Conservation (phyloP, 1,139 yeast species). For the Hemisphaericaspora xylanilytica region DNA sequence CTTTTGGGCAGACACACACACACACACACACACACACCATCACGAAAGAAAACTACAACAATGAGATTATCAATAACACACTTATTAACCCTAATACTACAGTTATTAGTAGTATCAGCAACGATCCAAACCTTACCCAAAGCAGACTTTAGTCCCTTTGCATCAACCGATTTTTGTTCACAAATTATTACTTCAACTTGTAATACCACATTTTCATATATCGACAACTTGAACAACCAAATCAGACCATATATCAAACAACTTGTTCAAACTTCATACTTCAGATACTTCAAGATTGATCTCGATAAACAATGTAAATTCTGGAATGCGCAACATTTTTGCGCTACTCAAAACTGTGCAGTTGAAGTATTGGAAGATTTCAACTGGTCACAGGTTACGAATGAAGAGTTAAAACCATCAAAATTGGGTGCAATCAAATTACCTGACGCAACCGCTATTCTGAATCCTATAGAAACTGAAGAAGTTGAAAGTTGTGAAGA, state of each 20-base stretch:
- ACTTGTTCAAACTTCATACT: constrained; percentile 68
- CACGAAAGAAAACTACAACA: background rate
- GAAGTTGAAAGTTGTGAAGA: constrained; percentile 30
- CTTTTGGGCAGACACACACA: too few relatives aligned
- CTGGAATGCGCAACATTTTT: constrained; percentile 79
- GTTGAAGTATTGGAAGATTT: constrained; percentile 64
- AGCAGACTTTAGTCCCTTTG: constrained; percentile 33
- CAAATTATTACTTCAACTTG: constrained; percentile 48
- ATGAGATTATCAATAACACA: constrained; percentile 1
- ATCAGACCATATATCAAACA: constrained; percentile 51
- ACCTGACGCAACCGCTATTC: constrained; percentile 19
- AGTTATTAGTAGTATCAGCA: constrained; percentile 2
- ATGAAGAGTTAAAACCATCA: constrained; percentile 72
- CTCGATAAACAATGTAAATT: constrained; percentile 86
- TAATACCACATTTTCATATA: constrained; percentile 47
- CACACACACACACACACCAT: background rate
- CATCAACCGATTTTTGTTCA: constrained; percentile 46
- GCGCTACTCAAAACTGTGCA: constrained; percentile 93
- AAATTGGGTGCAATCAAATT: constrained; percentile 54
- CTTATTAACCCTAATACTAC: background rate
- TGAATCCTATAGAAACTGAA: constrained; percentile 18
- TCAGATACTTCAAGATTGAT: constrained; percentile 83
- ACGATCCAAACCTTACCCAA: constrained; percentile 12
- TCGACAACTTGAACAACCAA: constrained; percentile 35
- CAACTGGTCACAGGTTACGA: constrained; percentile 62